Evolutionary conservation across 768 basidiomycete species (phyloP), one percentile per base, ranked within the genome.

Genomic region (Amyloporia xantha): DNA sequence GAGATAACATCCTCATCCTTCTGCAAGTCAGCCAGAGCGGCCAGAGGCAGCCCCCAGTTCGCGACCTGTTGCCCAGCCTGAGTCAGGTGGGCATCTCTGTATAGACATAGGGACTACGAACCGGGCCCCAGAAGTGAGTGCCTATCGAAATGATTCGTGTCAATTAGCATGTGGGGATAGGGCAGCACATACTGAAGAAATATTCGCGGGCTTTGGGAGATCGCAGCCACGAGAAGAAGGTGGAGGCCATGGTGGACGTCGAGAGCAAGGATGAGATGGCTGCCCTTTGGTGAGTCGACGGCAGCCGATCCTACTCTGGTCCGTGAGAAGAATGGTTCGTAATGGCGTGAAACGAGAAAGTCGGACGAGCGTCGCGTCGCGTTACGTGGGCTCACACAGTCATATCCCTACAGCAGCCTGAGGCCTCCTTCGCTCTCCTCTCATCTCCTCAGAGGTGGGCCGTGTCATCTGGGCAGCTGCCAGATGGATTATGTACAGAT

Each of bases 1-100:
- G 94, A 97, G 58, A 99, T 99, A 63, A 91, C 77, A 59, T 96
- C 91, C 67, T 96, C 92, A 79, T 97, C 92, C 64, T 93, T 96
- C 54, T 71, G 74, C 62, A 98, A 71, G 71, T 99, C 95, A 5
- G 92, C 62, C 38, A 99, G 72, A 37, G 95, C 95, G 60, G 95
- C 95, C 33, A 98, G 70, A 50, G 95, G 95, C 15, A 99, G 79
- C 60, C 95, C 95, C 90, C 95, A 99, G 74, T 99, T 99, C 53
- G 95, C 95, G 53, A 93, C 84, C 94, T 95, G 61, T 43, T 27
- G 33, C 30, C 19, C n/a, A n/a, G 41, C 27, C 24, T 35, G 39
- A 15, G 48, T 49, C 43, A 59, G 43, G 23, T 23, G 35, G 51
- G 43, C 24, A 48, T 36, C 13, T 48, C 25, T 26, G 41, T 23